Base-by-base conservation (phyloP, 164 flowering plant genomes). In the Vitis riparia region DNA sequence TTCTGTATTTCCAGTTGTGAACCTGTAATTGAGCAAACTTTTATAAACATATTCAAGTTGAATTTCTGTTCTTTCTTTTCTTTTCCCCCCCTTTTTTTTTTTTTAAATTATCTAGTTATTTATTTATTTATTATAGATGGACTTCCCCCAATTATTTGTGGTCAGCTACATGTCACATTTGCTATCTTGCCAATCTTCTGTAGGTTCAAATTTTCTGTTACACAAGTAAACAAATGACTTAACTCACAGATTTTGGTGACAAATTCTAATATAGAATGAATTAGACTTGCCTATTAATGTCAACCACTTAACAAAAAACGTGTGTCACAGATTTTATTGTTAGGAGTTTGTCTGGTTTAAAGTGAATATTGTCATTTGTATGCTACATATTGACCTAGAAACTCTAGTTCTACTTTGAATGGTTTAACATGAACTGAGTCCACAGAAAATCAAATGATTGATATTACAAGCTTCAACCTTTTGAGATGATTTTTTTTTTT, bases 291-390 rank as follows among this genome's bases (percentile, higher is more conserved):
- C 55, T 49, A 58, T 47, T 57, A 47, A 57, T 59, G 66, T 30
- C 53, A 76, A 57, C 44, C 12, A 30, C 67, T 68, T 30, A 49
- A 16, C 50, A 57, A n/a, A 57, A 49, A 30, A 52, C 12, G 27
- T 12, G 15, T 12, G 15, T 49, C 30, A 3, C 3, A 16, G 23
- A 50, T 63, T 32, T 59, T 30, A 7, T 58, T 23, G 11, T 12
- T 11, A 3, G 56, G n/a, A 53, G n/a, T 53, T 5, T 53, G 56
- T 53, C 56, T 53, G 7, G n/a, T n/a, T 53, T 57, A 19, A 57
- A 16, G 27, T 59, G 32, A 37, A 27, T 27, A 27, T 5, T 13
- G 16, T 23, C 62, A 59, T 27, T 59, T 23, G 13, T 59, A 12
- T 27, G 6, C 29, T 11, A 11, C 14, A 27, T 27, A 59, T 11